These are phyloP conservation scores for Cladosporium sp. DNA, from an alignment of 2,329 filamentous ascomycete species.

Conservation along the genomic window DNA sequence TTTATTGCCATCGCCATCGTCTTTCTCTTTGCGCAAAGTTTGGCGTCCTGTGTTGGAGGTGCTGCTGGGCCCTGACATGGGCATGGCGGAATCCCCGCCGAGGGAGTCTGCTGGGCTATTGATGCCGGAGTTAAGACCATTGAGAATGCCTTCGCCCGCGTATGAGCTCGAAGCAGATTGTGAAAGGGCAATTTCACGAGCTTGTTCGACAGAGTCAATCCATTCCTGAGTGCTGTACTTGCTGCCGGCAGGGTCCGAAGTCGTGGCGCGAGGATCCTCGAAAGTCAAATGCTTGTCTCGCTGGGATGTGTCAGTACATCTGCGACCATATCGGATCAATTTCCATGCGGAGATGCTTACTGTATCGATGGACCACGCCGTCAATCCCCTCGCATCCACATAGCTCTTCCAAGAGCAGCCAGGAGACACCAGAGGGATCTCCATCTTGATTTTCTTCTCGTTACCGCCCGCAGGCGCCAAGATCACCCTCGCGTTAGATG, in stretches of 20 bases:
- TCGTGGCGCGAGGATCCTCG: slow-evolving; percentile 79
- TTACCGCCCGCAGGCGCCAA: slow-evolving; percentile 88
- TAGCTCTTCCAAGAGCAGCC: slow-evolving; percentile 77
- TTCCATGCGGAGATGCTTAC: slow-evolving; percentile 49
- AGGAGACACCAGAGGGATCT: slow-evolving; percentile 74
- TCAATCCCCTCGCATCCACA: slow-evolving; percentile 80
- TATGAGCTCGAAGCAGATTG: slow-evolving; percentile 66
- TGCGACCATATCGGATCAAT: background rate
- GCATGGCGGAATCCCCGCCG: slow-evolving; percentile 47
- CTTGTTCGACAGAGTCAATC: slow-evolving; percentile 83
- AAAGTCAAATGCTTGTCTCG: slow-evolving; percentile 87
- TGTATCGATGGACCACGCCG: slow-evolving; percentile 86
- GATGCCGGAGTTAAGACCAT: slow-evolving; percentile 50
- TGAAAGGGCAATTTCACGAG: slow-evolving; percentile 76
- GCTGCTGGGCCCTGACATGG: slow-evolving; percentile 22
- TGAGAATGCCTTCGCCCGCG: slow-evolving; percentile 48
- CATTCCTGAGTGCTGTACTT: slow-evolving; percentile 79
- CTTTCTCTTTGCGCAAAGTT: slow-evolving; percentile 41
- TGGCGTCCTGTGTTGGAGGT: slow-evolving; percentile 24
- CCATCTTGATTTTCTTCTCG: slow-evolving; percentile 91
- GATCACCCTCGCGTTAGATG: slow-evolving; percentile 83
- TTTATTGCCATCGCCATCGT: slow-evolving; percentile 42
- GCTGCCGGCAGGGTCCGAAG: slow-evolving; percentile 58
- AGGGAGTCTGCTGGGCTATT: slow-evolving; percentile 75
- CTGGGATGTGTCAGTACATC: slow-evolving; percentile 44